Base-by-base conservation (phyloP, 129 eudicot genomes). In the Ambrosia trifida region DNA sequence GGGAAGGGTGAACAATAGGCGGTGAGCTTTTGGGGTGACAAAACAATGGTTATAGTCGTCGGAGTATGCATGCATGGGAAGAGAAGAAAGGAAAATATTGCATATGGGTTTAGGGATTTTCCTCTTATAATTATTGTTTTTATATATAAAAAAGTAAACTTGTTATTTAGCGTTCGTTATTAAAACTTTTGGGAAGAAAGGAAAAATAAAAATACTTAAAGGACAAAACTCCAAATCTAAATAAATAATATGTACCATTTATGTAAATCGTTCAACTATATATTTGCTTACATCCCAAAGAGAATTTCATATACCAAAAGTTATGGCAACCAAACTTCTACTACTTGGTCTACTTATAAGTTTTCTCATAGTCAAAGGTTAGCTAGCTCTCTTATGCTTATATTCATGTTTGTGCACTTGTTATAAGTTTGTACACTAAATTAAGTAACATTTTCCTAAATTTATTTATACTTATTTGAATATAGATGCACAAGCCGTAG, bases 401-500 rank as follows among this genome's bases (percentile, higher is more conserved):
- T 17, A 40, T 7, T 4, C 44, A 40, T 40, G 44, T 40, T 40
- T 7, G 44, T 40, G 44, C 6, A 0, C 9, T 40, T 40, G 44
- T 40, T 40, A 7, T 7, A 40, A 40, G 44, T 40, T 40, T 40
- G 44, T 40, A 40, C 44, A 40, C 44, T 40, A 51, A 51, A 20
- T 7, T 51, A n/a, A 3, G 4, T 51, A 51, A 64, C 33, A 64
- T 41, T 17, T 49, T 49, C 0, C 11, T 19, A 2, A 17, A 17
- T 1, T 40, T 40, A 40, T 40, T 40, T 40, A 5, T 40, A 40
- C 44, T 40, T 20, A 19, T 5, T 30, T 11, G 20, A 16, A 79
- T 66, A 24, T 38, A 82, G 85, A 76, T 67, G 79, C 67, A 11
- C 38, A 46, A 31, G 60, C 73, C 0, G 80, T 84, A 14, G 85